phyloP scores from a whole-genome alignment of 179 eudicot species.

The Gypsophila paniculata region DNA sequence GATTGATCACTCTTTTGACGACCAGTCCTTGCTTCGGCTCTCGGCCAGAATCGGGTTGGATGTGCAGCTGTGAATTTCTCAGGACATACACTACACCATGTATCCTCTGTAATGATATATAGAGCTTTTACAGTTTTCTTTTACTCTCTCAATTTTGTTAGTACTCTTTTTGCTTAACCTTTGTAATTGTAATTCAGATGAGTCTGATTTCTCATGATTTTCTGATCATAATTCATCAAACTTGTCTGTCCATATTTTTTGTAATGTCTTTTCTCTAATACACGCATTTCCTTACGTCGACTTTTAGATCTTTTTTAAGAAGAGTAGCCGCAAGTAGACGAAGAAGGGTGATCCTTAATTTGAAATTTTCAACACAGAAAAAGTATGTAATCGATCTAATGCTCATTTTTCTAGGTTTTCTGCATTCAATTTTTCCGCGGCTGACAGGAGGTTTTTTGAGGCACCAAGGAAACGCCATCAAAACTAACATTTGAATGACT shows the following conservation, averaged over 20 bases:
- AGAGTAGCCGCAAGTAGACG: neutral
- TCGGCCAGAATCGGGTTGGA: slow-evolving; percentile 44
- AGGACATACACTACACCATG: slow-evolving; percentile 12
- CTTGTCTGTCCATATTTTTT: neutral
- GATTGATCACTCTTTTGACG: slow-evolving; percentile 42
- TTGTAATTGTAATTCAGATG: slow-evolving; percentile 25
- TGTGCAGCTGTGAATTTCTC: slow-evolving; percentile 21
- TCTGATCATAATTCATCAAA: slow-evolving; percentile 10
- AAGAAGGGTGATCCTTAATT: too few species aligned
- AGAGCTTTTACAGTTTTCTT: neutral
- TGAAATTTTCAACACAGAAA: too few species aligned
- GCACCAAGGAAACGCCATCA: too few species aligned
- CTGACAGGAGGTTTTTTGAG: too few species aligned
- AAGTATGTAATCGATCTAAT: too few species aligned
- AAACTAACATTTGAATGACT: too few species aligned
- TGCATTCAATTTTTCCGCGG: too few species aligned
- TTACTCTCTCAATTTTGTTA: slow-evolving; percentile 18
- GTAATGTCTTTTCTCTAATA: too few species aligned
- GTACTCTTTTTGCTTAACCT: slow-evolving; percentile 10
- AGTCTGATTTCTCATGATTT: neutral
- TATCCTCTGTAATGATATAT: slow-evolving; percentile 22
- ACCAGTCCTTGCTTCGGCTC: slow-evolving; percentile 49
- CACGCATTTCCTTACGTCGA: neutral
- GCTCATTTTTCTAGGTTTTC: too few species aligned
- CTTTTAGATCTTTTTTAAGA: neutral